phyloP scores from a whole-genome alignment of 208 protist species.

The Leishmania arabica region DNA sequence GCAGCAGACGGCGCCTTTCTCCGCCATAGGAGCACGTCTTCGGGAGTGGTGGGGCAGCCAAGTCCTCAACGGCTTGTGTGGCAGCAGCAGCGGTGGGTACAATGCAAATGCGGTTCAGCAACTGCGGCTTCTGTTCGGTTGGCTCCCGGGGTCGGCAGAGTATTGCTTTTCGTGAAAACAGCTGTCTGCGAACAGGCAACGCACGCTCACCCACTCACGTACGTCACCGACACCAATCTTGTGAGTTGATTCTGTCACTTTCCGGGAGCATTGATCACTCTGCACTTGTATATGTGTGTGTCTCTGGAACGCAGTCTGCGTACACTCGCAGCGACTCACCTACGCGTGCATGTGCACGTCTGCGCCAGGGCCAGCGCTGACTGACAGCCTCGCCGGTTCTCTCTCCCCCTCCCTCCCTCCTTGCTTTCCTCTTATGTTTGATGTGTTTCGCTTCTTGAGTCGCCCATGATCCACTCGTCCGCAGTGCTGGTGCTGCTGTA shows the following conservation, averaged over 20 bases:
- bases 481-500: background rate
- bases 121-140: constrained; percentile 18
- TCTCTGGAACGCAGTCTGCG: too few species aligned
- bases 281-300: background rate
- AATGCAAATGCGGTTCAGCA: constrained; percentile 9
- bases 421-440: background rate
- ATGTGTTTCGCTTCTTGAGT: background rate
- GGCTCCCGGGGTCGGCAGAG: constrained; percentile 15
- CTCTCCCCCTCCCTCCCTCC: background rate
- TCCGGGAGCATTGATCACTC: background rate
- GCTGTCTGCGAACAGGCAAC: background rate
- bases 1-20: background rate
- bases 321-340: too few species aligned
- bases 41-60: constrained; percentile 28
- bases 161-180: background rate
- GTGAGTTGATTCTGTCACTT: background rate
- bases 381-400: background rate
- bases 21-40: constrained; percentile 5
- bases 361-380: background rate
- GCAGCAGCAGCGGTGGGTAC: constrained; percentile 13
- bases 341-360: background rate
- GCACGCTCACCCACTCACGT: background rate
- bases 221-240: background rate
- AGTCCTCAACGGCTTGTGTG: constrained; percentile 25
- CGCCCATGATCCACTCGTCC: background rate